A percentile compares a stretch with the other conserved stretches of the same genome.
Conservation (phyloP, 768 basidiomycete species). For the Russula sp. region DNA sequence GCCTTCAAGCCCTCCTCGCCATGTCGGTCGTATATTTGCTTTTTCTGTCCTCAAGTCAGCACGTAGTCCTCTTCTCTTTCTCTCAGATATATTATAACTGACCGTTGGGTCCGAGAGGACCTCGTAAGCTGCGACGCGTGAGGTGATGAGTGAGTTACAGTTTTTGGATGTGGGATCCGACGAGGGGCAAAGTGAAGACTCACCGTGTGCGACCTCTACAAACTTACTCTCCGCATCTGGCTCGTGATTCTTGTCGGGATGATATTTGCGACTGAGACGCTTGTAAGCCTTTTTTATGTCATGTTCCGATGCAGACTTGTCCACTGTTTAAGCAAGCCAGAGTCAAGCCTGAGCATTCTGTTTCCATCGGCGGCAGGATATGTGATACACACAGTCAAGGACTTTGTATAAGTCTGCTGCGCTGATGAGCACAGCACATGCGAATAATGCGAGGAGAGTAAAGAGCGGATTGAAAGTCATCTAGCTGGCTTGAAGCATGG, state of each 20-base stretch:
- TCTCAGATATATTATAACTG: constrained; percentile 31
- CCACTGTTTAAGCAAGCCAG: constrained; percentile 43
- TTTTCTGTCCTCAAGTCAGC: constrained; percentile 58
- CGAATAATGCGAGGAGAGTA: constrained; percentile 36
- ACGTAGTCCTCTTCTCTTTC: not conserved
- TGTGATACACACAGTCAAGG: constrained; percentile 64
- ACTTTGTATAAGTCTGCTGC: constrained; percentile 81
- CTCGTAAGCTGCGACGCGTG: constrained; percentile 69
- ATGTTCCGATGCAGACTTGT: constrained; percentile 75
- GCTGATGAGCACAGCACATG: constrained; percentile 38
- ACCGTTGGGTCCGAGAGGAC: constrained; percentile 86
- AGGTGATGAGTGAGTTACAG: constrained; percentile 12
- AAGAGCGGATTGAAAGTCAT: constrained; percentile 35
- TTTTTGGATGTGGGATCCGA: not conserved
- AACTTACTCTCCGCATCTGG: constrained; percentile 80
- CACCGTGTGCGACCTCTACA: constrained; percentile 88
- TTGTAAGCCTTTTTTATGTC: constrained; percentile 94
- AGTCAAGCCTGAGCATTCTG: constrained; percentile 25
- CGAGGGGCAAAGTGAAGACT: constrained; percentile 29
- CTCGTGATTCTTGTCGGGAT: constrained; percentile 95
- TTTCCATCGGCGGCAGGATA: constrained; percentile 35
- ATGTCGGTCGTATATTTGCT: constrained; percentile 88
- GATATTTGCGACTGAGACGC: constrained; percentile 79
- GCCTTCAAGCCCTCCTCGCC: constrained; percentile 95
- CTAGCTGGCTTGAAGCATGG: constrained; percentile 26